Percentiles rank a stretch among this genome's conserved stretches.
Evolutionary conservation across 768 basidiomycete species (phyloP).

Genomic region (Sporobolomyces phaffii): DNA sequence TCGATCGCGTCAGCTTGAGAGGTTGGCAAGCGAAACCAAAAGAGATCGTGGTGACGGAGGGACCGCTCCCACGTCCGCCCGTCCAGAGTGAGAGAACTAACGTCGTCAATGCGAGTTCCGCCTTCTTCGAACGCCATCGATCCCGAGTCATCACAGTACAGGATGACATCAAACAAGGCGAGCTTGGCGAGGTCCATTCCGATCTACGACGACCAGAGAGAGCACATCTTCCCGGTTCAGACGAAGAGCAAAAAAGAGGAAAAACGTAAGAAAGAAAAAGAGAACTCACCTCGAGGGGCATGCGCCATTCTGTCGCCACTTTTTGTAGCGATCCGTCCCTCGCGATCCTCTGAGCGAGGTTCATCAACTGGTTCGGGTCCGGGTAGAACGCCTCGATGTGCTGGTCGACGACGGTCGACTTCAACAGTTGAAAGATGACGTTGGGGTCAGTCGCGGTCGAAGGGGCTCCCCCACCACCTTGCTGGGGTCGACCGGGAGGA

Average conservation of each 20-base stretch:
- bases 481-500: not conserved
- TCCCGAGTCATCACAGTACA: constrained; percentile 44
- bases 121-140: constrained; percentile 49
- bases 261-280: not conserved
- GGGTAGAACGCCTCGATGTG: constrained; percentile 50
- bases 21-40: no score
- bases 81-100: no score
- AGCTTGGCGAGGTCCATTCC: constrained; percentile 48
- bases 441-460: not conserved
- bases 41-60: no score
- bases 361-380: constrained; percentile 46
- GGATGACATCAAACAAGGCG: constrained; percentile 47
- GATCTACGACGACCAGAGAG: constrained; percentile 35
- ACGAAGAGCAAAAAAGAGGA: no score
- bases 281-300: constrained; percentile 46
- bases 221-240: not conserved
- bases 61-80: no score
- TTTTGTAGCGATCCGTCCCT: constrained; percentile 45
- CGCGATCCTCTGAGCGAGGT: constrained; percentile 48
- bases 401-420: constrained; percentile 39
- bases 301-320: constrained; percentile 48
- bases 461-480: not conserved
- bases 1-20: not conserved
- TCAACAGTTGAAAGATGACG: constrained; percentile 6
- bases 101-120: constrained; percentile 50